Conservation (phyloP, 768 basidiomycete species). For the Omphalotus guepiniiformis region DNA sequence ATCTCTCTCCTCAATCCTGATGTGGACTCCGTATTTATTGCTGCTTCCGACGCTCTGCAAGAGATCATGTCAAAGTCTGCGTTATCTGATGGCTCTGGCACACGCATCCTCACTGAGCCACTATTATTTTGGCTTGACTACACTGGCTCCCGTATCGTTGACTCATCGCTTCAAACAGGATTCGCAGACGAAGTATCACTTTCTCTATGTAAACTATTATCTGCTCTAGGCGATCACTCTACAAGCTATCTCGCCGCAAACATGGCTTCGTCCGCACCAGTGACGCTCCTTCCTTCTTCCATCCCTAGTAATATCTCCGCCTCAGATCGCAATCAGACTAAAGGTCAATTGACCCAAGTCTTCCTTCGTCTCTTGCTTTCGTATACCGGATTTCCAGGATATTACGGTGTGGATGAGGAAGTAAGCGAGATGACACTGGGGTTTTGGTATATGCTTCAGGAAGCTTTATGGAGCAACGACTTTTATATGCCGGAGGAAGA, state of each 20-base stretch:
- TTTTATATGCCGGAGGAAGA: conserved; percentile 35
- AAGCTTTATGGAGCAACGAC: conserved; percentile 73
- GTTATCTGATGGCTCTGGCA: conserved; percentile 65
- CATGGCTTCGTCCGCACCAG: conserved; percentile 45
- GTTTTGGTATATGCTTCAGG: conserved; percentile 91
- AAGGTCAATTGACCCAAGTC: conserved; percentile 55
- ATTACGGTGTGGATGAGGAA: conserved; percentile 80
- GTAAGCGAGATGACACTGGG: conserved; percentile 83
- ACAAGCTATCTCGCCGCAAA: conserved; percentile 69
- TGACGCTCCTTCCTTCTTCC: conserved; percentile 22
- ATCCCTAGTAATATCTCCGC: conserved; percentile 12
- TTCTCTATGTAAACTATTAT: conserved; percentile 76
- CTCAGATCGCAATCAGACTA: conserved; percentile 25
- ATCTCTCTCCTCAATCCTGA: conserved; percentile 59
- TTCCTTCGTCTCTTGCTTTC: conserved; percentile 69
- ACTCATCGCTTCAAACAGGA: conserved; percentile 26
- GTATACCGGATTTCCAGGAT: conserved; percentile 69
- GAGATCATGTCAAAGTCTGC: conserved; percentile 76
- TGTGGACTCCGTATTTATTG: conserved; percentile 52
- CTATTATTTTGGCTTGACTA: conserved; percentile 73
- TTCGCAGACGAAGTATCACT: conserved; percentile 55
- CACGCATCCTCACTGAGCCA: conserved; percentile 76
- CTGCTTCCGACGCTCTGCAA: conserved; percentile 67
- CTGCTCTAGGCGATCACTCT: conserved; percentile 84
- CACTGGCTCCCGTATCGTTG: conserved; percentile 48